phyloP scores from a whole-genome alignment of 768 basidiomycete genomes.

The Boletus subparvulus region DNA sequence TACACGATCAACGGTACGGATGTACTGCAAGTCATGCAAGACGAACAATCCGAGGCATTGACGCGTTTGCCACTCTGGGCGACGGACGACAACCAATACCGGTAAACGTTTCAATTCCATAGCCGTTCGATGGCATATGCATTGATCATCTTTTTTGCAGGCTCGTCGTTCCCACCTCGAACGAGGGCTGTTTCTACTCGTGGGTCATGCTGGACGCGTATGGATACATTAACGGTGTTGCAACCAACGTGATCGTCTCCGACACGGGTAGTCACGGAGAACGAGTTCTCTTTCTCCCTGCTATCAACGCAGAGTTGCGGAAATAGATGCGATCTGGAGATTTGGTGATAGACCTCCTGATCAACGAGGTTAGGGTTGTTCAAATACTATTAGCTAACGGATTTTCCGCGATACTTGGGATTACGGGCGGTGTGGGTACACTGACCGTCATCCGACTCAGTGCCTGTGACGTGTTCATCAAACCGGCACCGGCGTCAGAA shows the following conservation, averaged over 20 bases:
- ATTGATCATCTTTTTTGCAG: conserved; percentile 4
- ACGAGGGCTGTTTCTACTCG: conserved; percentile 22
- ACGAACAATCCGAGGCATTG: neutral
- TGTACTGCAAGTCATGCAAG: conserved; percentile 35
- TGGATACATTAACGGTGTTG: conserved; percentile 26
- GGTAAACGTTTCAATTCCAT: conserved; percentile 16
- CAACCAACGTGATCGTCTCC: conserved; percentile 19
- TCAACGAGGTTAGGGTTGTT: neutral
- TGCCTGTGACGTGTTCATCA: no score
- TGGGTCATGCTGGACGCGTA: conserved; percentile 24
- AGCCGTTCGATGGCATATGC: neutral
- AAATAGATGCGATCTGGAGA: neutral
- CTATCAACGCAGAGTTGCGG: conserved; percentile 7
- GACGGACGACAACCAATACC: conserved; percentile 41
- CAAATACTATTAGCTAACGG: neutral
- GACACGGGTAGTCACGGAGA: neutral
- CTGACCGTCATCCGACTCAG: no score
- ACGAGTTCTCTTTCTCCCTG: conserved; percentile 15
- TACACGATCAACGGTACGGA: conserved; percentile 36
- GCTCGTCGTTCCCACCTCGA: conserved; percentile 10
- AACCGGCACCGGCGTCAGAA: no score
- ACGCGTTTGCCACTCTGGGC: conserved; percentile 33
- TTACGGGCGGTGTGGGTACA: no score
- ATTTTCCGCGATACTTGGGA: neutral
- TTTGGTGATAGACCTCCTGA: neutral